These are phyloP conservation scores for Iris pallida DNA, from an alignment of 116 monocot genomes.

Conservation along the genomic window DNA sequence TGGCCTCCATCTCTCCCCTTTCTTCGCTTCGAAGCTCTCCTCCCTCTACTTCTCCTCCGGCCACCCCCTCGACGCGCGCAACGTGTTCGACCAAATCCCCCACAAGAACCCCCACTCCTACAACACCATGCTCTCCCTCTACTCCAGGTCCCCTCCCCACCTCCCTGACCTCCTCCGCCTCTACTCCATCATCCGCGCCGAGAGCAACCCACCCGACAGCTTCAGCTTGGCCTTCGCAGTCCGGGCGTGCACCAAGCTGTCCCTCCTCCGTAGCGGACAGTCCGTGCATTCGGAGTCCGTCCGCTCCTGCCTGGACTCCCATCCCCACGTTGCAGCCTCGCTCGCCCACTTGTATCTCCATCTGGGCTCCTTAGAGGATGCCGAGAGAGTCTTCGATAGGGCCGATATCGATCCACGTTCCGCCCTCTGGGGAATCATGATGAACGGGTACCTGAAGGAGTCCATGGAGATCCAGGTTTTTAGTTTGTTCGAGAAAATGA, in stretches of 20 bases:
- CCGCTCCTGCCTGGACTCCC: slow-evolving; percentile 19
- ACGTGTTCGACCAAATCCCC: slow-evolving; percentile 37
- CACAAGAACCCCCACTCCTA: slow-evolving; percentile 20
- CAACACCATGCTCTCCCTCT: slow-evolving; percentile 45
- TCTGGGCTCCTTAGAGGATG: slow-evolving; percentile 24
- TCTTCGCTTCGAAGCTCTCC: slow-evolving; percentile 33
- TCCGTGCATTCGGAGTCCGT: slow-evolving; percentile 37
- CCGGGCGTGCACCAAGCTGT: slow-evolving; percentile 24
- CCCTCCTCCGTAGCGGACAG: slow-evolving; percentile 3
- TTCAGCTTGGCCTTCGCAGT: slow-evolving; percentile 32
- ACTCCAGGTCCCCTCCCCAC: slow-evolving; percentile 11
- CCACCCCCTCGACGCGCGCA: slow-evolving; percentile 13
- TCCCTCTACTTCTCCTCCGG: slow-evolving; percentile 17
- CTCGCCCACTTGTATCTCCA: slow-evolving; percentile 34
- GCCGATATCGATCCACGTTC: not conserved
- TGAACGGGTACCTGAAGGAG: slow-evolving; percentile 33
- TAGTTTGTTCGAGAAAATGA: slow-evolving; percentile 28
- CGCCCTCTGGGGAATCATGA: slow-evolving; percentile 30
- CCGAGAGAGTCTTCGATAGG: slow-evolving; percentile 23
- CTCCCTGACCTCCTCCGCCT: slow-evolving; percentile 20
- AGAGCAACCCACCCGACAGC: slow-evolving; percentile 19
- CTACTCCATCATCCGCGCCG: slow-evolving; percentile 16
- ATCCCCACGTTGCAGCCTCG: slow-evolving; percentile 21
- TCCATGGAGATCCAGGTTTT: slow-evolving; percentile 23
- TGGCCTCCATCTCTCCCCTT: slow-evolving; percentile 26